A percentile compares a stretch with the other conserved stretches of the same genome.
Conservation (phyloP, 768 basidiomycete species). For the Lactarius sp. region DNA sequence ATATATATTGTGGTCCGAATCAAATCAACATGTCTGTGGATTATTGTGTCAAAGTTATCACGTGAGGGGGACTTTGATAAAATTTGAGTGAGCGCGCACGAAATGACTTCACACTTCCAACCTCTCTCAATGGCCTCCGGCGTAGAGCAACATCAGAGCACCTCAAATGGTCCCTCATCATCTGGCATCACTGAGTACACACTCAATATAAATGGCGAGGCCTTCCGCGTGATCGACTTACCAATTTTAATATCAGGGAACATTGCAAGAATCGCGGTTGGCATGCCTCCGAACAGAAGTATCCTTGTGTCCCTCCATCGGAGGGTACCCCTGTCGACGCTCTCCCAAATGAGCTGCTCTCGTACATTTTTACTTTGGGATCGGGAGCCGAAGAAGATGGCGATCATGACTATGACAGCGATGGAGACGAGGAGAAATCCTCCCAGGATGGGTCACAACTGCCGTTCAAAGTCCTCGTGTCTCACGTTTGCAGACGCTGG, state of each 20-base stretch:
- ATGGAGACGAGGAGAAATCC: constrained; percentile 22
- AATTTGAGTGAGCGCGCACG: no score
- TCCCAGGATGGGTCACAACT: constrained; percentile 19
- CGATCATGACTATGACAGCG: constrained; percentile 29
- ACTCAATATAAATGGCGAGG: neutral
- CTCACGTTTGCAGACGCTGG: constrained; percentile 61
- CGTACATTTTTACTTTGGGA: constrained; percentile 36
- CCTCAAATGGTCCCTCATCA: neutral
- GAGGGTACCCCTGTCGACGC: constrained; percentile 34
- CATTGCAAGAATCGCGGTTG: neutral
- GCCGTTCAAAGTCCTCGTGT: constrained; percentile 50
- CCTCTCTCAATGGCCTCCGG: constrained; percentile 6
- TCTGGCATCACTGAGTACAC: neutral
- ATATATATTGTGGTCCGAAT: no score
- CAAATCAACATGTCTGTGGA: no score
- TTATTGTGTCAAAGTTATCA: neutral
- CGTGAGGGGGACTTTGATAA: neutral
- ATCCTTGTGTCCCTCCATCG: constrained; percentile 3
- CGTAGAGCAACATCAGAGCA: neutral
- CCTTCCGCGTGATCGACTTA: neutral
- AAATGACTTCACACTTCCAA: neutral
- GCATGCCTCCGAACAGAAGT: neutral
- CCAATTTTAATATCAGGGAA: neutral
- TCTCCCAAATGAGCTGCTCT: constrained; percentile 56
- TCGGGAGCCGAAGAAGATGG: constrained; percentile 25